Evolutionary conservation across 805 yeast species (phyloP), one percentile per base, ranked within the genome.

Genomic region (Nakazawaea molendinolei): DNA sequence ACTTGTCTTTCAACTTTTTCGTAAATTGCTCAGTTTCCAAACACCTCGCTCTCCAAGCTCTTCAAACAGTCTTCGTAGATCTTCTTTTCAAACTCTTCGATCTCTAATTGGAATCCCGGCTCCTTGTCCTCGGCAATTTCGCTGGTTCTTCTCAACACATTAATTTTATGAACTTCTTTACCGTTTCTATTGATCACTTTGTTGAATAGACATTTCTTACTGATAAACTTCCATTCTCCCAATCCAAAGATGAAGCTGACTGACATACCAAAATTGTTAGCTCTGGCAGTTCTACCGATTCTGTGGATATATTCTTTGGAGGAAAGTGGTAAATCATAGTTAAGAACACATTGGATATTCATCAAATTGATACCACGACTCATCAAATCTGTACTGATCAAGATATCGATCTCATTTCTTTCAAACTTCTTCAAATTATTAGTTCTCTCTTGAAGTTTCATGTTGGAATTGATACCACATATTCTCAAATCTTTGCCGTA

Each of bases 261-360:
- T 0, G 95, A 95, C 24, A 63, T 61, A 53, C 99, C 99, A 1
- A 46, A 35, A 23, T 77, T 73, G 34, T 82, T 79, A 2, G 98
- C 99, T 61, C 99, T 76, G 2, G 97, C 97, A 0, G 97, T 89
- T 64, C 99, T 79, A 27, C 99, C 99, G 26, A 87, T 86, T 50
- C 99, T 73, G 59, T 92, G 99, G 19, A 92, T 86, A 47, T 92
- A 92, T 48, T 92, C 97, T 44, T 94, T 79, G 1, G 89, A 71
- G 1, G 95, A 82, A 18, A 75, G 68, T 16, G 99, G 98, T 37
- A 87, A 57, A 52, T 92, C 97, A 56, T 92, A 92, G 58, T 92
- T 92, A 34, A 92, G 63, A 9, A 92, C 96, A 43, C 76, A 73
- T 29, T 74, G 67, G 33, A 92, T 74, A 3, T 76, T 67, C 12